phyloP scores from a whole-genome alignment of 176 grass and related monocot genomes.

The Chrysopogon serrulatus region DNA sequence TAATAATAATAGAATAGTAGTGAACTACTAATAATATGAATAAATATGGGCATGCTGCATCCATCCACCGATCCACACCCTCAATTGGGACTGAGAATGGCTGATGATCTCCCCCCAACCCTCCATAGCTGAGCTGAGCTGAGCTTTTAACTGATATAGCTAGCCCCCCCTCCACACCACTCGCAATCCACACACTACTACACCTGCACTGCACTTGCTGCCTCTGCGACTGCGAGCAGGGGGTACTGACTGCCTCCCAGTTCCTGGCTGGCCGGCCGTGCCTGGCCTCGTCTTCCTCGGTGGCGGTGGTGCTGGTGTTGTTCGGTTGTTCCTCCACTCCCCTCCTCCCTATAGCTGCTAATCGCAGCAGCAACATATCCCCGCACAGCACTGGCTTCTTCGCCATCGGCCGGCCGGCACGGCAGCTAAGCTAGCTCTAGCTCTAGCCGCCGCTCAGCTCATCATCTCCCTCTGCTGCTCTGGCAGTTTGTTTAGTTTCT shows the following conservation, averaged over 20 bases:
- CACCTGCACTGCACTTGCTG: conserved; percentile 24
- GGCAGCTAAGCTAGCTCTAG: too few relatives aligned
- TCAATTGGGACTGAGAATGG: neutral
- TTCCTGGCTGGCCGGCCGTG: neutral
- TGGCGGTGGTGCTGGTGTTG: neutral
- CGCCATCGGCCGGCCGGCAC: neutral
- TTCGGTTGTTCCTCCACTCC: neutral
- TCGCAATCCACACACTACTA: neutral
- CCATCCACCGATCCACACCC: neutral
- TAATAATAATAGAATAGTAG: neutral
- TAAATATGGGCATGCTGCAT: neutral
- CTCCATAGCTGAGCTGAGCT: neutral
- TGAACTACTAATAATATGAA: too few relatives aligned
- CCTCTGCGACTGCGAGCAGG: conserved; percentile 37
- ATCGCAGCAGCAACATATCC: neutral
- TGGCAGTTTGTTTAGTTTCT: neutral
- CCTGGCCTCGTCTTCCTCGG: neutral
- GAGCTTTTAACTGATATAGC: neutral
- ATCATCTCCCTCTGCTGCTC: neutral
- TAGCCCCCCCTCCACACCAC: neutral
- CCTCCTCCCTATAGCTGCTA: neutral
- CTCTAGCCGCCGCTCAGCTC: too few relatives aligned
- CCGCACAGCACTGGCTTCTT: neutral
- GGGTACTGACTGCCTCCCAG: conserved; percentile 13
- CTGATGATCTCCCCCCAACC: neutral